These are phyloP conservation scores for Xylaria sp. DNA, from an alignment of 2,329 filamentous ascomycete genomes.

Conservation along the genomic window DNA sequence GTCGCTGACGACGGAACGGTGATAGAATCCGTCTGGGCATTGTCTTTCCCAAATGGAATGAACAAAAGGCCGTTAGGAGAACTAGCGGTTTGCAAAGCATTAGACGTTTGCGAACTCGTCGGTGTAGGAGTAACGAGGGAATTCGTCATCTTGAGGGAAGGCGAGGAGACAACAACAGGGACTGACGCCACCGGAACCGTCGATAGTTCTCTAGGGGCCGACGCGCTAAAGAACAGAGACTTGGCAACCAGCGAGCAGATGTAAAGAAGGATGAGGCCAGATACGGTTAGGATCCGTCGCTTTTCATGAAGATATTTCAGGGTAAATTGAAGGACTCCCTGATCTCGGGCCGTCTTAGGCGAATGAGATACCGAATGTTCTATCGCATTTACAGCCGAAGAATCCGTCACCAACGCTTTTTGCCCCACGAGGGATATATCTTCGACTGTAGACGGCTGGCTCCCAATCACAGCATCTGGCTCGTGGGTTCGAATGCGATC, in stretches of 20 bases:
- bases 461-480: slow-evolving; percentile 22
- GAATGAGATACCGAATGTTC: slow-evolving; percentile 1
- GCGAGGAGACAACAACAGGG: slow-evolving; percentile 42
- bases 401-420: slow-evolving; percentile 6
- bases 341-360: slow-evolving; percentile 9
- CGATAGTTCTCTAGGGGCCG: slow-evolving; percentile 43
- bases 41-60: slow-evolving; percentile 56
- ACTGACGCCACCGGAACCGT: slow-evolving; percentile 51
- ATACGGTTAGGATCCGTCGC: slow-evolving; percentile 36
- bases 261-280: slow-evolving; percentile 40
- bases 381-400: slow-evolving; percentile 5
- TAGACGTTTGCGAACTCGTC: slow-evolving; percentile 49
- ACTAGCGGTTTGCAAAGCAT: slow-evolving; percentile 49
- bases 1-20: slow-evolving; percentile 48
- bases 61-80: slow-evolving; percentile 53
- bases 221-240: slow-evolving; percentile 37
- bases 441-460: slow-evolving; percentile 7
- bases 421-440: slow-evolving; percentile 8
- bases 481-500: slow-evolving; percentile 29
- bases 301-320: slow-evolving; percentile 36
- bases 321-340: slow-evolving; percentile 5
- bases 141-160: slow-evolving; percentile 40
- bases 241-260: slow-evolving; percentile 40
- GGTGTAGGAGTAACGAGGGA: slow-evolving; percentile 44
- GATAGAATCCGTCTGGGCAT: slow-evolving; percentile 42